A percentile compares a stretch with the other conserved stretches of the same genome.
Evolutionary conservation across 2,329 filamentous ascomycete species (phyloP).

Genomic region (Sclerotinia sclerotiorum): DNA sequence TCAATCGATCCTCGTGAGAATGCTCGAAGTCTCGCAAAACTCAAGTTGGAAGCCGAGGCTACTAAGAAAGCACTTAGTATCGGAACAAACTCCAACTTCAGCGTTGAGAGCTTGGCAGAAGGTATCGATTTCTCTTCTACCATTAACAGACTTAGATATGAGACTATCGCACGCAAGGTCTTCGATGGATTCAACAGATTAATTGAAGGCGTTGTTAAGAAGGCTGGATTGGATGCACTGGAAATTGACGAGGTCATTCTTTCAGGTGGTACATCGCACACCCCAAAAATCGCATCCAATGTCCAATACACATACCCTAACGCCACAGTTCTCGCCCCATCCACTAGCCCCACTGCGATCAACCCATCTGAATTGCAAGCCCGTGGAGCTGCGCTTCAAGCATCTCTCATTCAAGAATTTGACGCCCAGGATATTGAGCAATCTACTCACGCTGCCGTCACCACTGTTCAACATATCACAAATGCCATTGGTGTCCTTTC

Average conservation of each 20-base stretch:
- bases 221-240: constrained; percentile 86
- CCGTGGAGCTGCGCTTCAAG: constrained; percentile 92
- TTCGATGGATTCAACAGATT: constrained; percentile 86
- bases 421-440: constrained; percentile 92
- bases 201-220: constrained; percentile 81
- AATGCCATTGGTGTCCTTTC: constrained; percentile 86
- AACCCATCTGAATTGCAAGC: constrained; percentile 91
- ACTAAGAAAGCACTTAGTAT: constrained; percentile 91
- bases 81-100: constrained; percentile 85
- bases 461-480: constrained; percentile 85
- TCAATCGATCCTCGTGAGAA: constrained; percentile 78
- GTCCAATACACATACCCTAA: constrained; percentile 78
- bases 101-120: constrained; percentile 84
- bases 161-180: constrained; percentile 81
- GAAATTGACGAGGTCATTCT: constrained; percentile 95
- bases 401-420: constrained; percentile 90
- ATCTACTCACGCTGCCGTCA: constrained; percentile 92
- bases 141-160: constrained; percentile 91
- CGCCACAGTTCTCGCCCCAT: constrained; percentile 78
- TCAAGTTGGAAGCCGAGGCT: constrained; percentile 86
- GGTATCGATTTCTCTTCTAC: constrained; percentile 89
- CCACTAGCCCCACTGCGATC: constrained; percentile 73
- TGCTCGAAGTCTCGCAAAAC: constrained; percentile 79
- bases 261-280: constrained; percentile 88
- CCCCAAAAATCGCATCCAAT: constrained; percentile 85